Percentiles rank a stretch among this genome's conserved stretches.
phyloP scores from a whole-genome alignment of 257 asterid species.

The Echites panduratus region DNA sequence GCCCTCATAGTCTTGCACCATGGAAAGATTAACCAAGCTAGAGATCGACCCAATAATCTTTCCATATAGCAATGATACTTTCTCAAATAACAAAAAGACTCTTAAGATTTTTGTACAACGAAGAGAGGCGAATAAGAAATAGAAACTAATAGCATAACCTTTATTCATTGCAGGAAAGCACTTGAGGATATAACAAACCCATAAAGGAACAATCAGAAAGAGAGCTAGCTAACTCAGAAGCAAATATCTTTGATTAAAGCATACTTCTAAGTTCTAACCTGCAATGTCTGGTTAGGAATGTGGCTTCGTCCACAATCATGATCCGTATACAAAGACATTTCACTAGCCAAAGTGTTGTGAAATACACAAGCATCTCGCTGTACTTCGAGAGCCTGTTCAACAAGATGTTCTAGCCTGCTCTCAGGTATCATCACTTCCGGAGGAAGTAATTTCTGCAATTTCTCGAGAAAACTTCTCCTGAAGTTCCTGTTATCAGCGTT shows the following conservation, averaged over 20 bases:
- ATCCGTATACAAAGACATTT: constrained; percentile 18
- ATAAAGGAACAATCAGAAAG: constrained; percentile 1
- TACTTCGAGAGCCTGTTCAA: constrained; percentile 23
- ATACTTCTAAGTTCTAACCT: constrained; percentile 14
- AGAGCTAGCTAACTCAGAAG: not conserved
- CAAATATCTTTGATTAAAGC: constrained; percentile 2
- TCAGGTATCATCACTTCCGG: constrained; percentile 18
- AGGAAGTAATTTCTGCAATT: constrained; percentile 13
- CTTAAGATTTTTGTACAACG: not conserved
- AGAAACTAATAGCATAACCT: not conserved
- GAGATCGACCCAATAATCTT: not conserved
- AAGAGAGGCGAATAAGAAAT: not conserved
- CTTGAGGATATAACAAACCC: not conserved
- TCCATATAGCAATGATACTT: no score
- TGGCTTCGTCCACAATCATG: constrained; percentile 20
- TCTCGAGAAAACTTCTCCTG: constrained; percentile 8
- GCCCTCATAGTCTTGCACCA: not conserved
- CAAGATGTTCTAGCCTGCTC: constrained; percentile 15
- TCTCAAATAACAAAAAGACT: not conserved
- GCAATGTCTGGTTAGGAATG: constrained; percentile 17
- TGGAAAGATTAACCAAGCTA: not conserved
- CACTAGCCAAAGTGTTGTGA: constrained; percentile 17
- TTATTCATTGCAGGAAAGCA: constrained; percentile 5
- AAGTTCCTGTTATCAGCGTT: not conserved
- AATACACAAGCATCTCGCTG: constrained; percentile 19